phyloP scores from a whole-genome alignment of 2,329 filamentous ascomycete species.

The Aspergillus sp. region DNA sequence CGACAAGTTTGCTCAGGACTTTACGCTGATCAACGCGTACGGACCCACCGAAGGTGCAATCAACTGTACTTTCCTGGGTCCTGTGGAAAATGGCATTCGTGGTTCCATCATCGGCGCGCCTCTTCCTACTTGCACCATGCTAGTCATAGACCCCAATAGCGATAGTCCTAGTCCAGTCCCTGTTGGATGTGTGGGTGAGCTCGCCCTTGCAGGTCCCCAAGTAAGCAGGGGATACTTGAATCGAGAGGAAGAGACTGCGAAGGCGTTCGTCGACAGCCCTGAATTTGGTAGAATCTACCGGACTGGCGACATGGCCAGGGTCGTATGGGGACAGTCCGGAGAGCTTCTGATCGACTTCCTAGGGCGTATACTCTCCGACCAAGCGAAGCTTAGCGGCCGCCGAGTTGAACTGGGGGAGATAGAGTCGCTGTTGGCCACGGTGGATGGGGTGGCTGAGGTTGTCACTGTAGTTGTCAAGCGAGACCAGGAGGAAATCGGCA shows the following conservation, averaged over 20 bases:
- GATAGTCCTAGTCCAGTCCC: constrained; percentile 37
- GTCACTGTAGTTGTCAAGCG: not conserved
- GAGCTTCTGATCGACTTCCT: constrained; percentile 65
- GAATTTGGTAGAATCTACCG: constrained; percentile 50
- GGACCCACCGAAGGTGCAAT: constrained; percentile 36
- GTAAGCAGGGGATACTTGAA: constrained; percentile 32
- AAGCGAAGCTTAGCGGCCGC: constrained; percentile 84
- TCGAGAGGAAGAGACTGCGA: constrained; percentile 23
- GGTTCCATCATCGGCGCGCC: constrained; percentile 40
- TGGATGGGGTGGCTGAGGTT: constrained; percentile 12
- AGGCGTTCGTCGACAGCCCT: constrained; percentile 25
- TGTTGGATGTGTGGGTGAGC: constrained; percentile 45
- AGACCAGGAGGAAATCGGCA: constrained; percentile 14
- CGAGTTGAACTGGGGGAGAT: constrained; percentile 77
- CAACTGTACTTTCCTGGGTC: constrained; percentile 26
- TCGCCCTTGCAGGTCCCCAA: constrained; percentile 40
- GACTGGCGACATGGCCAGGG: constrained; percentile 48
- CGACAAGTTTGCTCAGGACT: constrained; percentile 28
- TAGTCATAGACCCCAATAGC: constrained; percentile 28
- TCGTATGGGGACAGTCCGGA: constrained; percentile 61
- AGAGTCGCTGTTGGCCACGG: constrained; percentile 47
- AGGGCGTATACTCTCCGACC: constrained; percentile 74
- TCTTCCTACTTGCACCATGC: constrained; percentile 35
- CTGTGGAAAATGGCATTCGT: constrained; percentile 20
- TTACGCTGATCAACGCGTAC: constrained; percentile 32